A percentile compares a stretch with the other conserved stretches of the same genome.
phyloP scores from a whole-genome alignment of 371 early-diverging fungal species.

The Blakeslea trispora region DNA sequence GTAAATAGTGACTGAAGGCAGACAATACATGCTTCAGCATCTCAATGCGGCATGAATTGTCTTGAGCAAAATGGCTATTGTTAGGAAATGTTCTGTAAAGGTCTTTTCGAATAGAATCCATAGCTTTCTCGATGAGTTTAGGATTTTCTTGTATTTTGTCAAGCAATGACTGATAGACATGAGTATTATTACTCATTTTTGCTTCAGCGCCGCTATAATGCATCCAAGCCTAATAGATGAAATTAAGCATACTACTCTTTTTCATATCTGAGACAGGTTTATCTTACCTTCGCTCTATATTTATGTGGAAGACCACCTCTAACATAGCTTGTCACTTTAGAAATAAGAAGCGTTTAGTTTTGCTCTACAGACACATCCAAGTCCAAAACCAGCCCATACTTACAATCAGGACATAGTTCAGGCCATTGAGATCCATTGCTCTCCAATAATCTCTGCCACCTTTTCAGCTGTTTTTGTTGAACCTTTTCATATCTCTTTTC shows the following conservation, averaged over 20 bases:
- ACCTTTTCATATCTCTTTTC: conserved; percentile 54
- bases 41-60: conserved; percentile 44
- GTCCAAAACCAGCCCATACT: conserved; percentile 1
- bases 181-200: conserved; percentile 57
- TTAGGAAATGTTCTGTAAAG: conserved; percentile 84
- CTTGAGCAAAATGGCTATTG: conserved; percentile 63
- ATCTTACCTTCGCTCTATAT: conserved; percentile 61
- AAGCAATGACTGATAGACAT: conserved; percentile 57
- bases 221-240: conserved; percentile 68
- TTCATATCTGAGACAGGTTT: too few species aligned
- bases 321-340: conserved; percentile 67
- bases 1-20: conserved; percentile 66
- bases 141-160: conserved; percentile 54
- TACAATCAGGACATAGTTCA: conserved; percentile 51
- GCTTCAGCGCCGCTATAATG: conserved; percentile 77
- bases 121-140: conserved; percentile 61
- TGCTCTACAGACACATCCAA: not conserved
- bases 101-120: conserved; percentile 72
- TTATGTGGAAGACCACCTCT: conserved; percentile 79
- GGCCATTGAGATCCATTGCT: conserved; percentile 52
- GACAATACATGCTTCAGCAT: conserved; percentile 71
- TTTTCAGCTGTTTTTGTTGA: conserved; percentile 46
- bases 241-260: conserved; percentile 1
- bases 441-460: conserved; percentile 52
- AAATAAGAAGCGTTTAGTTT: not conserved